Base-by-base conservation (phyloP, 139 green algal species). In the Chlamydomonas schloesseri region DNA sequence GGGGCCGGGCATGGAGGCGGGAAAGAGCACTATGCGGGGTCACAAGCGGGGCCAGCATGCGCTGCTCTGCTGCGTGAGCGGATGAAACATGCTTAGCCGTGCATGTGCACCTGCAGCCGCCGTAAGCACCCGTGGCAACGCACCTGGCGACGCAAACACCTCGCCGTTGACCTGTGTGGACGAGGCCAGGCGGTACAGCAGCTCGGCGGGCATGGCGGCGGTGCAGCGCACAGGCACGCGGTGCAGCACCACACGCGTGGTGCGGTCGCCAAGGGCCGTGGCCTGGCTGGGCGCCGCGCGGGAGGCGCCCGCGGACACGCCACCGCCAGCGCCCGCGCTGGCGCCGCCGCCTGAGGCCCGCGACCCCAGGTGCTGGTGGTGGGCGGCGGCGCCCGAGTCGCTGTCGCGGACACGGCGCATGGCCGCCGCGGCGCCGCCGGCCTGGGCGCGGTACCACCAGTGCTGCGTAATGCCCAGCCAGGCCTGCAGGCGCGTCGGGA, bases 131-230 rank as follows among this genome's bases (percentile, higher is more conserved):
- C 42, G 42, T 8, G 42, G n/a, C n/a, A 5, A 50, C 42, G 42
- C 42, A 50, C 42, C 42, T 50, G 42, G 80, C 24, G 33, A 60
- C 37, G 80, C 50, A 31, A 86, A 86, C 50, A 86, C 47, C 80
- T 86, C 67, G 33, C 80, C 80, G 47, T 86, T 86, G 15, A 86
- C 80, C 77, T 83, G 77, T 23, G 14, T 36, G 26, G 77, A 84
- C 13, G 77, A 37, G 13, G 65, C 79, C 47, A 85, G 79, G 5
- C 73, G 73, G 79, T 85, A 85, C 31, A 85, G 65, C 29, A 85
- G 65, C 24, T 67, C 29, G 6, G 79, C 28, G 23, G 79, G 79
- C 79, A 85, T 85, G n/a, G 65, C 65, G 36, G 79, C 65, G 24
- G 79, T 67, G 79, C 65, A 85, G 29, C 65, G 5, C 46, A 85